Percentiles rank a stretch among this genome's conserved stretches.
Evolutionary conservation across 1,284 basidiomycete genomes (phyloP).

Genomic region (Puccinia polysora): DNA sequence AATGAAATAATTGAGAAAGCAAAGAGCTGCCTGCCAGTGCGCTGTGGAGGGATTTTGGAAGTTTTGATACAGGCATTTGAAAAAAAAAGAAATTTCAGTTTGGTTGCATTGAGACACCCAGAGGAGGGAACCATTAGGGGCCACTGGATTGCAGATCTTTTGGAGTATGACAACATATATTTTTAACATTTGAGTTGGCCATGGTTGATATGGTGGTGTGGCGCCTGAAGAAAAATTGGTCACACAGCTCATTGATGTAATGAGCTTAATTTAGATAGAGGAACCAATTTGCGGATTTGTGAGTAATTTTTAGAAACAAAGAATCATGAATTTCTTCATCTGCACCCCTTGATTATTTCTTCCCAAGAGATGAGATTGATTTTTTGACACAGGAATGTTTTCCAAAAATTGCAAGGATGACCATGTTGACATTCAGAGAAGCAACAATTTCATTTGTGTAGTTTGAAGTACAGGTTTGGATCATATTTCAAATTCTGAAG

Average conservation of each 20-base stretch:
- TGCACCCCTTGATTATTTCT: neutral
- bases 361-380: neutral
- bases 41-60: neutral
- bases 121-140: neutral
- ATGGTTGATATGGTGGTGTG: no score
- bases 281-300: neutral
- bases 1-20: neutral
- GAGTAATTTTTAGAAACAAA: neutral
- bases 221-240: neutral
- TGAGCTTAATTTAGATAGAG: neutral
- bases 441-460: neutral
- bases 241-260: neutral
- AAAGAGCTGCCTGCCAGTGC: neutral
- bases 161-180: neutral
- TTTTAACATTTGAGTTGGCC: neutral
- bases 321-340: neutral
- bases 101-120: neutral
- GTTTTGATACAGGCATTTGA: neutral
- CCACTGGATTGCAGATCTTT: neutral
- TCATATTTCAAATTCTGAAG: neutral
- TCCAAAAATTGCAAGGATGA: neutral
- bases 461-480: conserved; percentile 7
- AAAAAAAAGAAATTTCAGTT: neutral
- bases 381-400: neutral
- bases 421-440: neutral